phyloP scores from a whole-genome alignment of 2,329 filamentous ascomycete genomes.

The Raffaelea arxii region DNA sequence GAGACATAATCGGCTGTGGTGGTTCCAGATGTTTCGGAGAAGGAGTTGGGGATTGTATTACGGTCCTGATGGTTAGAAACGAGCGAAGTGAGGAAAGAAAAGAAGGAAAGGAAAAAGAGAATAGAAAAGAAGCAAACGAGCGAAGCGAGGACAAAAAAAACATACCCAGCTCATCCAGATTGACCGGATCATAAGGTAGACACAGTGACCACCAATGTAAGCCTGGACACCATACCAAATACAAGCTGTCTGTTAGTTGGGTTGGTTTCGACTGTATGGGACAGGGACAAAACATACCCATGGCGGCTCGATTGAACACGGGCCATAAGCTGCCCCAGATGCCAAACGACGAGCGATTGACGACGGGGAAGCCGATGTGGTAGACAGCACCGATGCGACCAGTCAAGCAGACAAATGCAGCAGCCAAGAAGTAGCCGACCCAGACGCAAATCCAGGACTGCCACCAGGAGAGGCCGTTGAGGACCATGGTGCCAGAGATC shows the following conservation, averaged over 20 bases:
- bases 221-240: conserved; percentile 51
- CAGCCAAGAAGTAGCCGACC: conserved; percentile 73
- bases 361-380: conserved; percentile 82
- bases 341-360: conserved; percentile 50
- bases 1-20: conserved; percentile 16
- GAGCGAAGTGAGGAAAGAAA: not conserved
- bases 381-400: conserved; percentile 80
- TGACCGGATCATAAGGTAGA: conserved; percentile 74
- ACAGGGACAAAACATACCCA: conserved; percentile 18
- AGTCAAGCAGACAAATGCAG: conserved; percentile 63
- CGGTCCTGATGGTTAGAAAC: conserved; percentile 6
- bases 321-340: conserved; percentile 59
- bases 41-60: conserved; percentile 25
- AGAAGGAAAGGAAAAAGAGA: conserved; percentile 26
- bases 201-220: conserved; percentile 77
- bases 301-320: conserved; percentile 23
- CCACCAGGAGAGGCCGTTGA: conserved; percentile 77
- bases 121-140: no score
- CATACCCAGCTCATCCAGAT: conserved; percentile 65
- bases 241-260: conserved; percentile 14
- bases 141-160: conserved; percentile 1
- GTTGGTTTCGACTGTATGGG: not conserved
- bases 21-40: conserved; percentile 26
- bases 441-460: conserved; percentile 85
- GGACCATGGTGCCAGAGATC: conserved; percentile 78